These are phyloP conservation scores for Cryptosporidium viatorum DNA, from an alignment of 169 alveolate species.

Conservation along the genomic window DNA sequence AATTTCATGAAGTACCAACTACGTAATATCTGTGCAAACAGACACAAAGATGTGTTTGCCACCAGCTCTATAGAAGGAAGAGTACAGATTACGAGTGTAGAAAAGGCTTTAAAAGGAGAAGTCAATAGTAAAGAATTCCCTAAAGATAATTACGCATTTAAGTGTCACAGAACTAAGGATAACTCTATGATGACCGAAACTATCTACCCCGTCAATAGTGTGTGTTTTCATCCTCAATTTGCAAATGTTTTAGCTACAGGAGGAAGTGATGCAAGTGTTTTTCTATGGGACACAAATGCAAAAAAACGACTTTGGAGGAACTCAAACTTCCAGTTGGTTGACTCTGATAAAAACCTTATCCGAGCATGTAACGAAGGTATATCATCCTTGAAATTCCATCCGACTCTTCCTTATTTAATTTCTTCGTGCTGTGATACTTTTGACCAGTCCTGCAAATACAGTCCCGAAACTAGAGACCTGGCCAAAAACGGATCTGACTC, in stretches of 20 bases:
- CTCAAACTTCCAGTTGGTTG: slow-evolving; percentile 50
- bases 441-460: slow-evolving; percentile 15
- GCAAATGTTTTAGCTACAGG: slow-evolving; percentile 60
- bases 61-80: slow-evolving; percentile 74
- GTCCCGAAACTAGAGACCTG: slow-evolving; percentile 11
- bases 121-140: slow-evolving; percentile 35
- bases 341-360: slow-evolving; percentile 11
- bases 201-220: slow-evolving; percentile 54
- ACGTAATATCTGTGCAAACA: slow-evolving; percentile 48
- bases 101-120: slow-evolving; percentile 46
- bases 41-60: slow-evolving; percentile 65
- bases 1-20: slow-evolving; percentile 70
- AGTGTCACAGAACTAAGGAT: slow-evolving; percentile 70
- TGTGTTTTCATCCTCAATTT: slow-evolving; percentile 37
- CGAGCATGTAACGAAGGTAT: slow-evolving; percentile 42
- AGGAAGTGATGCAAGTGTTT: slow-evolving; percentile 64
- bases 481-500: not conserved
- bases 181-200: slow-evolving; percentile 57
- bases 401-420: slow-evolving; percentile 34
- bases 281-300: slow-evolving; percentile 68
- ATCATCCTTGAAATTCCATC: slow-evolving; percentile 40
- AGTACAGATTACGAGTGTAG: slow-evolving; percentile 46
- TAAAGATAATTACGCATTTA: slow-evolving; percentile 67
- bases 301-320: slow-evolving; percentile 73
- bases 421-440: slow-evolving; percentile 45